Evolutionary conservation across 148 eudicot species (phyloP).

Genomic region (Pouteria glomerata): DNA sequence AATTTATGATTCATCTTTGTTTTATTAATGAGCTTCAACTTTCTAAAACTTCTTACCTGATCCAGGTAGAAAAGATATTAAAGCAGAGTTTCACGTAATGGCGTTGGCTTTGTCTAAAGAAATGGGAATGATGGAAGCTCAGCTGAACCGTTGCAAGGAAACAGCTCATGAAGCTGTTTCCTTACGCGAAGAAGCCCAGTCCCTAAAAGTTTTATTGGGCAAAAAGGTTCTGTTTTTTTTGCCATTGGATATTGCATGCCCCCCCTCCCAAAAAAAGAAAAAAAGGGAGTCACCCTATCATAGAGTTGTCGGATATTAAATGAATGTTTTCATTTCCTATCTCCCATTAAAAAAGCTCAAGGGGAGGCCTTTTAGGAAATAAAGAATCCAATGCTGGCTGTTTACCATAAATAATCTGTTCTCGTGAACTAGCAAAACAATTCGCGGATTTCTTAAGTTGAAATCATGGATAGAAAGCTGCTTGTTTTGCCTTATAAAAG

Average conservation of each 20-base stretch:
- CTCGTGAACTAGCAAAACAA: background rate
- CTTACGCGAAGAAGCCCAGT: constrained; percentile 58
- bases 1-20: constrained; percentile 4
- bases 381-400: background rate
- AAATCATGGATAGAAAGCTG: background rate
- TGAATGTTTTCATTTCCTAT: background rate
- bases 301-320: background rate
- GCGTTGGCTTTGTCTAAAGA: constrained; percentile 84
- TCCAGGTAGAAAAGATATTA: constrained; percentile 80
- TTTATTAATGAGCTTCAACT: background rate
- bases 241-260: background rate
- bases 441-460: background rate
- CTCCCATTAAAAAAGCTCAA: background rate
- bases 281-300: no score
- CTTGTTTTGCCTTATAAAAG: background rate
- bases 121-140: constrained; percentile 84
- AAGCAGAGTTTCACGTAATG: constrained; percentile 86
- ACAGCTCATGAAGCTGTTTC: constrained; percentile 74
- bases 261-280: no score
- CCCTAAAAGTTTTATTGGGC: constrained; percentile 47
- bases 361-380: background rate
- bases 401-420: background rate
- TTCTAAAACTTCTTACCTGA: constrained; percentile 10
- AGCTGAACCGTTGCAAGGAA: constrained; percentile 81
- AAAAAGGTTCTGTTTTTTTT: constrained; percentile 51